These are phyloP conservation scores for peach (Prunus persica) DNA, from an alignment of 306 rosid species.

Conservation along the genomic window Prunus_persica_NCBIv2 NC_034009.1:15078501-15079000, in stretches of 20 bases:
- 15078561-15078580: conserved; percentile 74
- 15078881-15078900: conserved; percentile 64
- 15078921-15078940: conserved; percentile 64
- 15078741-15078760: conserved; percentile 85
- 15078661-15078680: conserved; percentile 67
- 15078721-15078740: conserved; percentile 68
- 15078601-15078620: conserved; percentile 56
- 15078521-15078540: conserved; percentile 52
- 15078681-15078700: conserved; percentile 74
- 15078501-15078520: conserved; percentile 68
- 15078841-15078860: conserved; percentile 8
- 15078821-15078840: neutral
- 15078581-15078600: conserved; percentile 70
- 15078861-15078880: conserved; percentile 80
- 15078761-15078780: conserved; percentile 55
- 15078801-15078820: neutral
- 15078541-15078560: conserved; percentile 73
- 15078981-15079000: conserved; percentile 70
- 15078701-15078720: conserved; percentile 72
- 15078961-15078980: conserved; percentile 92
- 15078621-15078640: conserved; percentile 63
- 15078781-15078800: conserved; percentile 7
- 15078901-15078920: conserved; percentile 72
- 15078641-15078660: conserved; percentile 63
- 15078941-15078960: conserved; percentile 70